Base-by-base conservation (phyloP, 169 alveolate genomes). In the Cryptosporidium ubiquitum region DNA sequence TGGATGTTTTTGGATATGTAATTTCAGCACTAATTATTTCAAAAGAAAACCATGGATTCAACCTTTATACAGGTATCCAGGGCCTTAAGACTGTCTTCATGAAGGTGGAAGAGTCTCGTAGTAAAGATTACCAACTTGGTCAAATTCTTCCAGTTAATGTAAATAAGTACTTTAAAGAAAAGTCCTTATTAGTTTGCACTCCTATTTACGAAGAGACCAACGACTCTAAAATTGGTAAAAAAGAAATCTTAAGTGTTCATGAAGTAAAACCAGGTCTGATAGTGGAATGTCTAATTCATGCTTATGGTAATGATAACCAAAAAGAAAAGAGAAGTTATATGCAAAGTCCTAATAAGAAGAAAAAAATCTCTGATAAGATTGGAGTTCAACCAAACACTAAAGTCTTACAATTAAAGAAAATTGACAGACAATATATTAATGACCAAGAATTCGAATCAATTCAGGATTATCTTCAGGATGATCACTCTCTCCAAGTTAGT, bases 221-320 rank as follows among this genome's bases (percentile, higher is more conserved):
- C 0, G 23, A 47, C 26, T 23, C 44, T 9, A 58, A 33, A 5
- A 79, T 79, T 26, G 44, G 44, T 23, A 64, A 47, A 29, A 61
- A 79, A 4, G 89, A 79, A 42, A n/a, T 58, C 18, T 26, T 79
- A 68, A 64, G 68, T 58, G 61, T 58, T 42, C 55, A 79, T 58
- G 89, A 79, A 66, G 61, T 79, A 42, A 79, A 64, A 35, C 89
- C 89, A 35, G 89, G 89, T n/a, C 61, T 79, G 0, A 61, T 57
- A 40, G 47, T 79, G 16, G 89, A 79, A 29, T 79, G 89, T 47
- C 33, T 40, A 26, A 79, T 79, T 23, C 89, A 79, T 47, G 51
- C 85, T 51, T 57, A n/a, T 55, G 52, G 79, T 4, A 23, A 20
- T 26, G 42, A 14, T 71, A 23, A 44, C 20, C 29, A 16, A 29